Percentiles rank a stretch among this genome's conserved stretches.
Evolutionary conservation across 1,139 yeast species (phyloP).

Genomic region (Keqinozyma sinolaborantium): DNA sequence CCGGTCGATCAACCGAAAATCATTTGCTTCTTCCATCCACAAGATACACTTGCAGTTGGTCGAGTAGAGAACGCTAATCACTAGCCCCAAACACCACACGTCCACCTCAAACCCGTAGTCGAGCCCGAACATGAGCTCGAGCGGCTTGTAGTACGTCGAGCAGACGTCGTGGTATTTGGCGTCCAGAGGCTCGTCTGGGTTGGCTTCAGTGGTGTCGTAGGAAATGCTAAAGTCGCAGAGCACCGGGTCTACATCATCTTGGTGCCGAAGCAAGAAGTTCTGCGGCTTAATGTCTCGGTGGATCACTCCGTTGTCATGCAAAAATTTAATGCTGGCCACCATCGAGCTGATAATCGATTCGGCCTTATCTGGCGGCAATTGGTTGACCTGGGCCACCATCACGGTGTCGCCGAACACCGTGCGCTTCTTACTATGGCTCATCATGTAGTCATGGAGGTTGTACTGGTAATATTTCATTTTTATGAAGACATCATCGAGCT

Average conservation of each 20-base stretch:
- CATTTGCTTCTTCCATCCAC: conserved; percentile 41
- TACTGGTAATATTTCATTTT: conserved; percentile 30
- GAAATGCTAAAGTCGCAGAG: conserved; percentile 83
- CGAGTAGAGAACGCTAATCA: conserved; percentile 60
- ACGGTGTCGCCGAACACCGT: conserved; percentile 9
- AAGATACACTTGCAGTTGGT: conserved; percentile 40
- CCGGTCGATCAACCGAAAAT: conserved; percentile 60
- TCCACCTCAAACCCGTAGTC: conserved; percentile 66
- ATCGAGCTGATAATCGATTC: conserved; percentile 17
- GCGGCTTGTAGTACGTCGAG: conserved; percentile 77
- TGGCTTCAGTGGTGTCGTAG: conserved; percentile 38
- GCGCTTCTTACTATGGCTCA: conserved; percentile 9
- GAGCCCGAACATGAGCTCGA: conserved; percentile 73
- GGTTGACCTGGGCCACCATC: conserved; percentile 8
- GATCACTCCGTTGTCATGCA: conserved; percentile 56
- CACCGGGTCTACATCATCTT: conserved; percentile 22
- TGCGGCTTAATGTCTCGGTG: conserved; percentile 88
- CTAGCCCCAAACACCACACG: conserved; percentile 76
- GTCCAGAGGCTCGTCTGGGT: conserved; percentile 25
- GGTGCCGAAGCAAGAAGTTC: conserved; percentile 56
- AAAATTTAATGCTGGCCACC: conserved; percentile 17
- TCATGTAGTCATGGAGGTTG: conserved; percentile 24
- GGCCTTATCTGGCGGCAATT: conserved; percentile 13
- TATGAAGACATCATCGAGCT: conserved; percentile 31
- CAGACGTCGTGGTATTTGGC: conserved; percentile 67